Conservation (phyloP, 148 eudicot species). For the Heliamphora exappendiculata region DNA sequence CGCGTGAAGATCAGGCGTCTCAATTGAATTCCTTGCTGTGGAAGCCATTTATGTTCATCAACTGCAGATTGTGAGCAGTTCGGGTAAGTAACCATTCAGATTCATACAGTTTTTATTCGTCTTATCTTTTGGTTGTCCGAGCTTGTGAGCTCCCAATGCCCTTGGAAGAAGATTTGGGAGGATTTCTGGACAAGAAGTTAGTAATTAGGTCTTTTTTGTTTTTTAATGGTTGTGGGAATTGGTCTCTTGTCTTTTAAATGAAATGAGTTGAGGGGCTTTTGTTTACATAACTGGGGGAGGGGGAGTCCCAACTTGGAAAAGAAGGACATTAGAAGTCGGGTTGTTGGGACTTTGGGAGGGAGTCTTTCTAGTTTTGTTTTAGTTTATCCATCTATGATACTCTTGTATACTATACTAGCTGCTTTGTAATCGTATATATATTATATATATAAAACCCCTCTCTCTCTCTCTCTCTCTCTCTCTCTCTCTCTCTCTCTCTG, state of each 20-base stretch:
- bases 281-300: neutral
- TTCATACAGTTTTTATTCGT: constrained; percentile 11
- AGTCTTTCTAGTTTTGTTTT: neutral
- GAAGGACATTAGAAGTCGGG: neutral
- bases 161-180: neutral
- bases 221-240: neutral
- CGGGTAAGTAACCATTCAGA: constrained; percentile 40
- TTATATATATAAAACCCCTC: neutral
- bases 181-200: neutral
- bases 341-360: neutral
- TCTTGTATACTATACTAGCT: constrained; percentile 1
- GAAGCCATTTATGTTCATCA: neutral
- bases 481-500: constrained; percentile 7
- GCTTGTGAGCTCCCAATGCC: neutral
- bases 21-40: neutral
- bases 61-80: constrained; percentile 34
- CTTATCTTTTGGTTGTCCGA: neutral
- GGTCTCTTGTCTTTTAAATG: neutral
- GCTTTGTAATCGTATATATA: neutral
- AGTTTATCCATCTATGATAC: too few relatives aligned
- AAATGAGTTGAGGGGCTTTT: neutral
- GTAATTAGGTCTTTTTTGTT: neutral
- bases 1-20: constrained; percentile 18
- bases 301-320: neutral
- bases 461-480: constrained; percentile 12